Conservation (phyloP, 805 yeast species). For the Ogataea philodendri region DNA sequence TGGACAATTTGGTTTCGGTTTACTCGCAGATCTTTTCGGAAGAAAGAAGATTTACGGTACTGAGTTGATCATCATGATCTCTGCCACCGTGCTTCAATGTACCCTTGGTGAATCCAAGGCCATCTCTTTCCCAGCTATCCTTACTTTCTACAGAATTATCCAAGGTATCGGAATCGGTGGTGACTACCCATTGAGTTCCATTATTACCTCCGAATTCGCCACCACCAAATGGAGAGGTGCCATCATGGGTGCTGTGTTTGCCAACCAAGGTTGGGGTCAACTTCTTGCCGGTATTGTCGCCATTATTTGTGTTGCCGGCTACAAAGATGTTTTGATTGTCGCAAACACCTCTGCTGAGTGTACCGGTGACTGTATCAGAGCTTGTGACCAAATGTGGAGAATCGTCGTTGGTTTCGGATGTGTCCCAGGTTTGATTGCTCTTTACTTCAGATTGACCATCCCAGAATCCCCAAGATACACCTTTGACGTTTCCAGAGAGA, state of each 20-base stretch:
- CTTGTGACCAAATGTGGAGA: slow-evolving; percentile 96
- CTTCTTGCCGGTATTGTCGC: slow-evolving; percentile 84
- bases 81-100: slow-evolving; percentile 78
- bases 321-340: slow-evolving; percentile 55
- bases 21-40: slow-evolving; percentile 76
- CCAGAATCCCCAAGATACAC: slow-evolving; percentile 94
- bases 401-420: slow-evolving; percentile 84
- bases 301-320: slow-evolving; percentile 70
- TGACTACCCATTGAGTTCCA: slow-evolving; percentile 92
- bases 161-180: slow-evolving; percentile 98
- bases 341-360: slow-evolving; percentile 61
- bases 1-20: slow-evolving; percentile 86
- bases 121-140: slow-evolving; percentile 67
- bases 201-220: slow-evolving; percentile 87
- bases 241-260: slow-evolving; percentile 93
- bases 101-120: slow-evolving; percentile 69
- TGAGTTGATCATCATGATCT: slow-evolving; percentile 81
- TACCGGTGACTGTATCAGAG: slow-evolving; percentile 63
- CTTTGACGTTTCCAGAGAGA: slow-evolving; percentile 66
- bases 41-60: slow-evolving; percentile 85
- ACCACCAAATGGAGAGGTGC: slow-evolving; percentile 98
- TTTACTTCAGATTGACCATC: slow-evolving; percentile 88
- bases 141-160: slow-evolving; percentile 75
- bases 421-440: slow-evolving; percentile 81
- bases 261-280: slow-evolving; percentile 98